phyloP scores from a whole-genome alignment of 768 basidiomycete species.

The Coprinopsis cinerea region DNA sequence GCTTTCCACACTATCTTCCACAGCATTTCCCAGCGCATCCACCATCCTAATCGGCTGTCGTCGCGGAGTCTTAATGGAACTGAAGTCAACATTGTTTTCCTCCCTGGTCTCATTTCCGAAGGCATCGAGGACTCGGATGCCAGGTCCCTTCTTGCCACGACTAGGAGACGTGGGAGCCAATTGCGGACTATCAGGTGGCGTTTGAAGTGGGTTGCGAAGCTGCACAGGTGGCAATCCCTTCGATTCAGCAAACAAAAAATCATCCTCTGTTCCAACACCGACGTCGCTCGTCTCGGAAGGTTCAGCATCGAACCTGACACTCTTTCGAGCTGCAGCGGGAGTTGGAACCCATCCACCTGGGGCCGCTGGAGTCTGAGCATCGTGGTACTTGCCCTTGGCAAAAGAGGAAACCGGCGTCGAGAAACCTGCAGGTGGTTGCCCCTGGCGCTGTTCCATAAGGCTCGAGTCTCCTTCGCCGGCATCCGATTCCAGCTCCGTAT shows the following conservation, averaged over 20 bases:
- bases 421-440: constrained; percentile 25
- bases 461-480: neutral
- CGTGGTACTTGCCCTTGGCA: constrained; percentile 40
- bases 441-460: neutral
- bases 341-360: constrained; percentile 67
- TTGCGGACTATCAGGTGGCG: constrained; percentile 16
- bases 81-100: constrained; percentile 4
- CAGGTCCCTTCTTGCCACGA: constrained; percentile 42
- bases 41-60: constrained; percentile 50
- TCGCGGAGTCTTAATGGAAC: constrained; percentile 15
- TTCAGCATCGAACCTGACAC: constrained; percentile 56
- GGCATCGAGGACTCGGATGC: constrained; percentile 65
- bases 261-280: constrained; percentile 16
- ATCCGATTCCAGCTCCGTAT: constrained; percentile 4
- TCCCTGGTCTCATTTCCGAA: constrained; percentile 48
- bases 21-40: constrained; percentile 56
- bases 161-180: constrained; percentile 11
- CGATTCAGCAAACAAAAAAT: constrained; percentile 14
- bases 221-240: constrained; percentile 13
- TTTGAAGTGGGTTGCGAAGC: constrained; percentile 19
- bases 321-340: constrained; percentile 50
- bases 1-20: constrained; percentile 17
- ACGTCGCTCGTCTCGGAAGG: constrained; percentile 9
- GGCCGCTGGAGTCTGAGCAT: constrained; percentile 55
- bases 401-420: constrained; percentile 46